phyloP scores from a whole-genome alignment of 257 asterid genomes.

The Anisodus acutangulus region DNA sequence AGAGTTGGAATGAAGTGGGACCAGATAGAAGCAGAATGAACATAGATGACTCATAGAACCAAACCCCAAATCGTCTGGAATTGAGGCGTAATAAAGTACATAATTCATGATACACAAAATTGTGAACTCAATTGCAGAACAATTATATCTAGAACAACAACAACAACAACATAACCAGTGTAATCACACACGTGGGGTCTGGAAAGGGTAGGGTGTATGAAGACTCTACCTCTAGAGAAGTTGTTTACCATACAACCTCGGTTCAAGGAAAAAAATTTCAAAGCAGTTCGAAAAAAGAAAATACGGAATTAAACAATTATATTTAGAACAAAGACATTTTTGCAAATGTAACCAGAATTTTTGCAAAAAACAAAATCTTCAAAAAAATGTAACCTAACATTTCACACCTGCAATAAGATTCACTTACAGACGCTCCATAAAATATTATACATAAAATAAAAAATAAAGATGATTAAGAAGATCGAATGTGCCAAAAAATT shows the following conservation, averaged over 20 bases:
- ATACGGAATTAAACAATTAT: too few species aligned
- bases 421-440: not conserved
- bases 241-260: too few species aligned
- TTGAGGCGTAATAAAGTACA: too few species aligned
- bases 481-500: not conserved
- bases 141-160: not conserved
- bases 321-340: not conserved
- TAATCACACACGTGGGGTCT: too few species aligned
- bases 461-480: not conserved
- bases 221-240: too few species aligned
- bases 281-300: too few species aligned
- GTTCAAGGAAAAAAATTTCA: too few species aligned
- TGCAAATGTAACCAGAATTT: not conserved
- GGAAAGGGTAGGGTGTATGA: too few species aligned
- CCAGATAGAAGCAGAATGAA: not conserved
- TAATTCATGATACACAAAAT: not conserved
- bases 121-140: not conserved
- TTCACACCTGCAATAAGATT: not conserved
- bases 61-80: not conserved
- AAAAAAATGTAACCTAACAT: not conserved
- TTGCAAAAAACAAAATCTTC: too few species aligned
- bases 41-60: not conserved
- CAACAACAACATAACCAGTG: too few species aligned
- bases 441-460: too few species aligned
- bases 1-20: not conserved